Evolutionary conservation across 164 flowering plant species (phyloP), one percentile per base, ranked within the genome.

Genomic region (Cinnamomum micranthum): DNA sequence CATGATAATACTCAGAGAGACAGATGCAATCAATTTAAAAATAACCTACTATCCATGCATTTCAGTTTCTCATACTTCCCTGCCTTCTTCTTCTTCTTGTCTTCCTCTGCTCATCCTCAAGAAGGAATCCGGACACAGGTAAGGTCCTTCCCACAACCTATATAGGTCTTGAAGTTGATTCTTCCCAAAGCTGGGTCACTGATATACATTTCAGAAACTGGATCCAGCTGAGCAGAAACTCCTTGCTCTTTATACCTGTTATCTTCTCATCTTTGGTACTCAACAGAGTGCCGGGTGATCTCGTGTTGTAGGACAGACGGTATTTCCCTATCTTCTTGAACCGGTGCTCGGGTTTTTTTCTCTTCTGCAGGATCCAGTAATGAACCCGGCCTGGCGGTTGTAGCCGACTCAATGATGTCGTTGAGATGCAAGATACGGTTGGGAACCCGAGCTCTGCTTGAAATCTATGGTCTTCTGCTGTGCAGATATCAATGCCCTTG

Each of bases 341-440:
- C 81, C 81, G 83, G 87, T 92, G 92, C 23, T 79, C 85, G 0
- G 41, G n/a, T n/a, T n/a, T n/a, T 73, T 75, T 84, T 85, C 81
- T 90, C 84, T 92, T 89, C 74, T 91, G 97, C 75, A 80, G 89
- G 33, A 91, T 80, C 98, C 98, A 92, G 5, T n/a, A n/a, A 94
- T 92, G 66, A 87, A 89, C 0, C 98, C 98, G 2, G 91, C 83
- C 69, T 85, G 87, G 51, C 77, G 72, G 12, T 80, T 80, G 72
- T 80, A 73, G 25, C 98, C 98, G 24, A 80, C 68, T 94, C 97
- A 19, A 70, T 74, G 0, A 89, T 77, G 84, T 91, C 91, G 28
- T 83, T 65, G 33, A 92, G 19, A 0, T 95, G 96, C 1, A 94
- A 72, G 13, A 94, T 86, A 10, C 97, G n/a, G 84, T 88, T 5